These are phyloP conservation scores for Didymella pinodella DNA, from an alignment of 2,329 filamentous ascomycete genomes.

Conservation along the genomic window DNA sequence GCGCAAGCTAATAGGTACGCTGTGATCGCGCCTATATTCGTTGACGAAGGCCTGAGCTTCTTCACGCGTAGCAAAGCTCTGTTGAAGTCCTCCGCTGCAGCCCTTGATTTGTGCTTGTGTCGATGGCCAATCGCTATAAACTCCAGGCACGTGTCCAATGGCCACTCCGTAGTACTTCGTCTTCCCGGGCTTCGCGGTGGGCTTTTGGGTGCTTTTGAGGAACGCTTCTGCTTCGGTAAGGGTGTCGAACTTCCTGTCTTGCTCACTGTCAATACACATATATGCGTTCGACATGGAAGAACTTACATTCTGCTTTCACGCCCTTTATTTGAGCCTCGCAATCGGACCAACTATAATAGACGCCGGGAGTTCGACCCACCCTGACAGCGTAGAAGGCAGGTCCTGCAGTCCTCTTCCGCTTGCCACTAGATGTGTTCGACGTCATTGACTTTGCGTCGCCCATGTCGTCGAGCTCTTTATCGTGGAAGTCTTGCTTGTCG, in stretches of 20 bases:
- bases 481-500: background rate
- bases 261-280: constrained; percentile 7
- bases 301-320: constrained; percentile 56
- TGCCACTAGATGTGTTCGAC: constrained; percentile 51
- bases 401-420: constrained; percentile 61
- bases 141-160: constrained; percentile 64
- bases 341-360: constrained; percentile 70
- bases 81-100: constrained; percentile 69
- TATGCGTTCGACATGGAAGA: background rate
- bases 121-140: constrained; percentile 72
- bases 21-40: constrained; percentile 38
- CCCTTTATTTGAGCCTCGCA: constrained; percentile 69
- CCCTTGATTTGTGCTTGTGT: constrained; percentile 77
- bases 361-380: constrained; percentile 65
- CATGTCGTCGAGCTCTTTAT: constrained; percentile 22
- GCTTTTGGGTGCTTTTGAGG: constrained; percentile 65
- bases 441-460: constrained; percentile 29
- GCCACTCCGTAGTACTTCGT: constrained; percentile 68
- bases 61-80: constrained; percentile 57
- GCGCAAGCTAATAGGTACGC: constrained; percentile 37
- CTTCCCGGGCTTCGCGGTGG: constrained; percentile 51
- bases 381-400: constrained; percentile 71
- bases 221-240: constrained; percentile 81
- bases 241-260: constrained; percentile 82
- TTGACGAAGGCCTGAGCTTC: constrained; percentile 82